Evolutionary conservation across 148 eudicot species (phyloP).

Genomic region (Chenopodium quinoa): DNA sequence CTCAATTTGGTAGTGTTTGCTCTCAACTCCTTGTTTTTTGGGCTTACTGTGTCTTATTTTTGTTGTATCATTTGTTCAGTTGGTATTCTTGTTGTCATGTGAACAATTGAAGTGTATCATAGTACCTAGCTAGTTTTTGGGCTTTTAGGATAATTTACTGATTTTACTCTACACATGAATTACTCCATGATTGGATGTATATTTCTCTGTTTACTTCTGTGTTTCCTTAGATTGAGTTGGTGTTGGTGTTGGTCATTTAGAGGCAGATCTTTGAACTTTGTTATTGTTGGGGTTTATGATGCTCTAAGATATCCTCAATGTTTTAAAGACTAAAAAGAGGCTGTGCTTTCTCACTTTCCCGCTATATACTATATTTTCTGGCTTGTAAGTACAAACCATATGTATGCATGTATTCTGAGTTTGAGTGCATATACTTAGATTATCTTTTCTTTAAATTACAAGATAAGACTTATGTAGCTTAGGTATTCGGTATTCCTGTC

Average conservation of each 20-base stretch:
- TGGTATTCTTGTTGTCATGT: not conserved
- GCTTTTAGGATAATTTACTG: not conserved
- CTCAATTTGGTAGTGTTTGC: not conserved
- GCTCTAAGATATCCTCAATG: not conserved
- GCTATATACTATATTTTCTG: not conserved
- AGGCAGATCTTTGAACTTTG: not conserved
- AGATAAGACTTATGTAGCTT: not conserved
- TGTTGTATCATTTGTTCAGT: not conserved
- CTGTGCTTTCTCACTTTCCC: not conserved
- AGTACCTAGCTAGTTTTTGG: not conserved
- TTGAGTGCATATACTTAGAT: not conserved
- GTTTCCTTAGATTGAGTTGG: not conserved
- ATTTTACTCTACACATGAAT: not conserved
- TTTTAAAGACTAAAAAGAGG: not conserved
- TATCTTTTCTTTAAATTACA: not conserved
- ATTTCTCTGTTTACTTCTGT: not conserved
- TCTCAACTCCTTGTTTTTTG: not conserved
- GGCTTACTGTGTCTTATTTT: not conserved
- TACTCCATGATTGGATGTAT: not conserved
- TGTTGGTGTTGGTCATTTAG: not conserved
- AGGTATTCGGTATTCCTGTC: not conserved
- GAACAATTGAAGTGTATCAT: not conserved
- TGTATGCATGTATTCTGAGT: not conserved
- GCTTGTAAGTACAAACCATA: not conserved
- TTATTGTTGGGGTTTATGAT: not conserved